phyloP scores from a whole-genome alignment of 2,329 filamentous ascomycete genomes.

The Pyrenochaeta sp. region DNA sequence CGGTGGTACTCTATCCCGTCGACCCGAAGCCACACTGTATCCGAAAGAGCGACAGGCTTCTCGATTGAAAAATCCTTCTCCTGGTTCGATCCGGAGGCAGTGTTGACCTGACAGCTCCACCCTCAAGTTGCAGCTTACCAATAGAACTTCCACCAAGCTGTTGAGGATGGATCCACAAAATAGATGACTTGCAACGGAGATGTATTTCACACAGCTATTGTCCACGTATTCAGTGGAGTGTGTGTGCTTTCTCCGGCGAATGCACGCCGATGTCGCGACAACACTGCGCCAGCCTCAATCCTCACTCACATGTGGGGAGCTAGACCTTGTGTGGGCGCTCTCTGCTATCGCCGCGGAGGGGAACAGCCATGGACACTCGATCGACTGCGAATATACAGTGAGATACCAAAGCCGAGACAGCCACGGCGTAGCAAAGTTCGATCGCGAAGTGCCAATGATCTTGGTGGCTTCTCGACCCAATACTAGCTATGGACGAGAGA shows the following conservation, averaged over 20 bases:
- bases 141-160: not conserved
- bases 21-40: too few relatives aligned
- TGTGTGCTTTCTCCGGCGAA: slow-evolving; percentile 9
- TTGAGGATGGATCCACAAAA: not conserved
- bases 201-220: not conserved
- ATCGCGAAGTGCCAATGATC: not conserved
- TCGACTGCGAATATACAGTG: not conserved
- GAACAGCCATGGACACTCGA: not conserved
- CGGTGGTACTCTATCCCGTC: too few relatives aligned
- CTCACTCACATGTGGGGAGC: slow-evolving; percentile 7
- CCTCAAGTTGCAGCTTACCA: too few relatives aligned
- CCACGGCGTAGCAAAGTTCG: not conserved
- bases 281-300: slow-evolving; percentile 3
- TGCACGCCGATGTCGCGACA: slow-evolving; percentile 18
- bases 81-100: too few relatives aligned
- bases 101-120: not conserved
- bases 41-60: too few relatives aligned
- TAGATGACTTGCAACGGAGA: not conserved
- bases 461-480: not conserved
- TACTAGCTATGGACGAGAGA: too few relatives aligned
- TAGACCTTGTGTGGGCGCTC: slow-evolving; percentile 8
- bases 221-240: not conserved
- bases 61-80: too few relatives aligned
- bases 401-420: not conserved
- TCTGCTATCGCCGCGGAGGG: slow-evolving; percentile 7